Conservation (phyloP, 768 basidiomycete genomes). For the Tulasnella sp. region DNA sequence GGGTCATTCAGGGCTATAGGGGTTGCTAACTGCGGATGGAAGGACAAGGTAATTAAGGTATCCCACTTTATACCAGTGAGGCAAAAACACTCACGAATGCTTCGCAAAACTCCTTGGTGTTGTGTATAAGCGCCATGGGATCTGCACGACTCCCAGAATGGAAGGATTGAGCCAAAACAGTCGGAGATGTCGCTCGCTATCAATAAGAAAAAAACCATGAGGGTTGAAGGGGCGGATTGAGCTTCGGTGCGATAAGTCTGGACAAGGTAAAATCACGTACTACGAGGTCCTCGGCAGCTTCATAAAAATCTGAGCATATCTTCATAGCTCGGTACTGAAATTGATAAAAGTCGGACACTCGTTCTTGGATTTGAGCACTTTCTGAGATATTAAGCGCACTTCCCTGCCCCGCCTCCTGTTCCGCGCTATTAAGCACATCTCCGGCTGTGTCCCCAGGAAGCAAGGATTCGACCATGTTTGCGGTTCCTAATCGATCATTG, state of each 20-base stretch:
- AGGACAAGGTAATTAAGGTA: no score
- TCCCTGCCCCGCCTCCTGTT: no score
- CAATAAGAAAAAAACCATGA: neutral
- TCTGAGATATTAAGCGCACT: no score
- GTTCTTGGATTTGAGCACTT: no score
- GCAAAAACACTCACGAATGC: slow-evolving; percentile 9
- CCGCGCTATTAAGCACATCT: no score
- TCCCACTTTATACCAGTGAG: neutral
- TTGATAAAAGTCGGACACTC: slow-evolving; percentile 15
- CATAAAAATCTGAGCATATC: slow-evolving; percentile 15
- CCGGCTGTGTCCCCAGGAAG: no score
- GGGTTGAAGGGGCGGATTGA: neutral
- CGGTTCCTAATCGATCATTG: no score
- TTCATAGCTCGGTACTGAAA: slow-evolving; percentile 17
- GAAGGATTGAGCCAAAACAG: slow-evolving; percentile 16
- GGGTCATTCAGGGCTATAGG: no score
- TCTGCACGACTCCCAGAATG: slow-evolving; percentile 3
- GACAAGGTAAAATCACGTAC: neutral
- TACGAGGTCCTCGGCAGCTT: slow-evolving; percentile 16
- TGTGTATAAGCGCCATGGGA: slow-evolving; percentile 9
- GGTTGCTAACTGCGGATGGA: no score
- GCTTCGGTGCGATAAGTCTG: neutral
- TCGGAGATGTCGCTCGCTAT: slow-evolving; percentile 12
- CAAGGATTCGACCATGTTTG: no score
- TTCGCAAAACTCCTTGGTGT: slow-evolving; percentile 17